phyloP scores from a whole-genome alignment of 2,329 filamentous ascomycete genomes.

The Plenodomus biglobosus region DNA sequence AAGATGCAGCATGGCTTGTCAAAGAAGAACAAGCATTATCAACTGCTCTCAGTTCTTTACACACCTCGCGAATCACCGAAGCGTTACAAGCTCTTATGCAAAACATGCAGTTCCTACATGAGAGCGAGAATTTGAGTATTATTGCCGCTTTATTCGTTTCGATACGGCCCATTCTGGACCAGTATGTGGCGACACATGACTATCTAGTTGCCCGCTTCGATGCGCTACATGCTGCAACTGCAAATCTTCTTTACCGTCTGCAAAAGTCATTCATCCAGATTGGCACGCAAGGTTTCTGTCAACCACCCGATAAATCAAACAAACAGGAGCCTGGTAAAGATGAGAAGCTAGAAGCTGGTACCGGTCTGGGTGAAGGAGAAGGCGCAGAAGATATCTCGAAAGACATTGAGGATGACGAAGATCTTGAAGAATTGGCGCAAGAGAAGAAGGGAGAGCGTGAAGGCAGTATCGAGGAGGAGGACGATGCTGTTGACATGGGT shows the following conservation, averaged over 20 bases:
- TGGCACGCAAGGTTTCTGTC: slow-evolving; percentile 85
- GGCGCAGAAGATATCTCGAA: slow-evolving; percentile 98
- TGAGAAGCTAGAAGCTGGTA: slow-evolving; percentile 85
- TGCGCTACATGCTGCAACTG: slow-evolving; percentile 68
- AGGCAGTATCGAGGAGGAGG: slow-evolving; percentile 72
- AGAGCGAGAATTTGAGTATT: slow-evolving; percentile 45
- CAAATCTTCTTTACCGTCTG: slow-evolving; percentile 74
- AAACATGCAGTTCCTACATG: slow-evolving; percentile 49
- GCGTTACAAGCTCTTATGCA: slow-evolving; percentile 51
- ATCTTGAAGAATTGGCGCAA: slow-evolving; percentile 86
- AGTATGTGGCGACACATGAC: slow-evolving; percentile 67
- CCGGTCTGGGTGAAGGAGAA: slow-evolving; percentile 90
- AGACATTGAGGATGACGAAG: slow-evolving; percentile 90
- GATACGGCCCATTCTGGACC: slow-evolving; percentile 69
- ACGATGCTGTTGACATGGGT: slow-evolving; percentile 89
- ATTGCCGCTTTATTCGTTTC: slow-evolving; percentile 62
- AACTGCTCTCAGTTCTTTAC: slow-evolving; percentile 59
- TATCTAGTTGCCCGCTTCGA: slow-evolving; percentile 61
- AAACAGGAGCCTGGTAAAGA: slow-evolving; percentile 67
- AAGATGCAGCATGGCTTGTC: slow-evolving; percentile 65
- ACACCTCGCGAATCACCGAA: slow-evolving; percentile 57
- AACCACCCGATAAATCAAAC: slow-evolving; percentile 73
- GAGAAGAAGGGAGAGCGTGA: slow-evolving; percentile 66
- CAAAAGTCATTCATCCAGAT: slow-evolving; percentile 77
- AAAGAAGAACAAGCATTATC: slow-evolving; percentile 47